Percentiles rank a stretch among this genome's conserved stretches.
Conservation (phyloP, 306 rosid genomes). For the Inga leiocalycina region DNA sequence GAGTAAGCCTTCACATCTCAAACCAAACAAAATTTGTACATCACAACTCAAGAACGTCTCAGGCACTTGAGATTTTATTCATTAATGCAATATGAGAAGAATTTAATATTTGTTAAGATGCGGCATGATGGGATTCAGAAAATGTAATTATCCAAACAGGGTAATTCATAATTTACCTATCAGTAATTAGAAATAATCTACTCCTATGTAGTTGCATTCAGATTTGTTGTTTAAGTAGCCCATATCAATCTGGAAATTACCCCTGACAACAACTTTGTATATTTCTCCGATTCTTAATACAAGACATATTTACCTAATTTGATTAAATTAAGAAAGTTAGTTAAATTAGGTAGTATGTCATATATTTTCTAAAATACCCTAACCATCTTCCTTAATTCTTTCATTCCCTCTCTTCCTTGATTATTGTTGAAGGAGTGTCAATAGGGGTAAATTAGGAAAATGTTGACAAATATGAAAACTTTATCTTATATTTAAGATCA, state of each 20-base stretch:
- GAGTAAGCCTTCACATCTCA: background rate
- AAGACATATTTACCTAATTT: no score
- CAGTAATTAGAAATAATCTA: background rate
- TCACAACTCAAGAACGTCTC: background rate
- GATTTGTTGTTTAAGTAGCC: background rate
- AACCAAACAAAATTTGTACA: conserved; percentile 13
- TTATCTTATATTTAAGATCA: no score
- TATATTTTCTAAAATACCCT: no score
- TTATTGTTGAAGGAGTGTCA: background rate
- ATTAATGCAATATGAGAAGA: background rate
- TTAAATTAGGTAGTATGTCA: no score
- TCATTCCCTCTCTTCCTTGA: no score
- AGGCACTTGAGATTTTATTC: background rate
- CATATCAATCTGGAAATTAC: background rate
- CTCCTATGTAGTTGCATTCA: background rate
- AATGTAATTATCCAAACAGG: background rate
- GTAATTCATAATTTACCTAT: background rate
- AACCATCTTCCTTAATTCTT: no score
- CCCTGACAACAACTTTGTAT: background rate
- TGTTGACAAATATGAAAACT: no score
- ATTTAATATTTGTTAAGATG: background rate
- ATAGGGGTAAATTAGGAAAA: no score
- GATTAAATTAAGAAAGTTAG: no score
- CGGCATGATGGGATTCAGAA: background rate
- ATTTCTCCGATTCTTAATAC: no score